A percentile compares a stretch with the other conserved stretches of the same genome.
Evolutionary conservation across 2,329 filamentous ascomycete species (phyloP).

Genomic region (Metarhizium robertsii): DNA sequence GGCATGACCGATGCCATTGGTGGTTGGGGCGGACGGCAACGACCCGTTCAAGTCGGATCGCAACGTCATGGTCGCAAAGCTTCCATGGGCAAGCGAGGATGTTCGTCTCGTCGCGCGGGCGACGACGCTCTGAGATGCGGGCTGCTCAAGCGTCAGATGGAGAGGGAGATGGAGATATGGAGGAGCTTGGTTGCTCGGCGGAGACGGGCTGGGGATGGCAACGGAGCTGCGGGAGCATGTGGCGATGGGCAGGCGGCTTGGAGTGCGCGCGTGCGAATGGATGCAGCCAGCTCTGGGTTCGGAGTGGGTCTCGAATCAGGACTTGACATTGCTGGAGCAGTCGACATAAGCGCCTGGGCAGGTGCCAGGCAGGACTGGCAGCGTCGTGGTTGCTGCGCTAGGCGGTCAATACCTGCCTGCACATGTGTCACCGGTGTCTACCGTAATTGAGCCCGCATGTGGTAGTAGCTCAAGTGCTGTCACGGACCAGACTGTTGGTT

Average conservation of each 20-base stretch:
- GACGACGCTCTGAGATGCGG: slow-evolving; percentile 12
- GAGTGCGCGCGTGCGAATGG: background rate
- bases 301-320: no score
- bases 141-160: slow-evolving; percentile 7
- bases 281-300: no score
- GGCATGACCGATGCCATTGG: background rate
- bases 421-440: no score
- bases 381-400: no score
- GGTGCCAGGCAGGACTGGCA: no score
- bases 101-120: slow-evolving; percentile 14
- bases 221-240: background rate
- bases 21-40: slow-evolving; percentile 16
- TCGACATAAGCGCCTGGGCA: no score
- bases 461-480: no score
- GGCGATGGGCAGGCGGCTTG: background rate
- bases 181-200: slow-evolving; percentile 13
- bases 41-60: slow-evolving; percentile 23
- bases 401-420: no score
- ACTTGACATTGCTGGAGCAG: no score
- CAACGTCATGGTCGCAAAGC: slow-evolving; percentile 20
- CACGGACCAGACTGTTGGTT: no score
- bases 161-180: slow-evolving; percentile 11
- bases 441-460: no score
- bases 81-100: slow-evolving; percentile 13
- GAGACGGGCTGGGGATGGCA: background rate